A percentile compares a stretch with the other conserved stretches of the same genome.
phyloP scores from a whole-genome alignment of 2,329 filamentous ascomycete species.

The Aureobasidium sp. region DNA sequence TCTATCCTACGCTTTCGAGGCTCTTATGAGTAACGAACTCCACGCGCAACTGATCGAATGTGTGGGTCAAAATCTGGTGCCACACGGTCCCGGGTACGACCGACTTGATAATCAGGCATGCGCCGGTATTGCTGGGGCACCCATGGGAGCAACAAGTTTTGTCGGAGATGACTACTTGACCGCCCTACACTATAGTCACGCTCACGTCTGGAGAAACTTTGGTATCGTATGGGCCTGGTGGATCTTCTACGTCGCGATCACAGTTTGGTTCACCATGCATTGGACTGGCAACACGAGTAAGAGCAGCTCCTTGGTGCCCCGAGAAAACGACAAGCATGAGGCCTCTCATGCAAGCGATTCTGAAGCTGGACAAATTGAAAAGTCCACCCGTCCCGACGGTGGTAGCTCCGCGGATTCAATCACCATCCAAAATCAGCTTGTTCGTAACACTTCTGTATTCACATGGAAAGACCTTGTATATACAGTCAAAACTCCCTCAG shows the following conservation, averaged over 20 bases:
- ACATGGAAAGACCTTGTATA: conserved; percentile 63
- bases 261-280: conserved; percentile 72
- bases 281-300: conserved; percentile 71
- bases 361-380: conserved; percentile 34
- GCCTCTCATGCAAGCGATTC: not conserved
- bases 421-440: conserved; percentile 63
- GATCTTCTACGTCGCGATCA: conserved; percentile 31
- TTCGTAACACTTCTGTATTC: too few species aligned
- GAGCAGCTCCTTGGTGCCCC: conserved; percentile 71
- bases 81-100: conserved; percentile 33
- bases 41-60: conserved; percentile 63
- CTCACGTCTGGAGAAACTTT: conserved; percentile 63
- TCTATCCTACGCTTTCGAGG: conserved; percentile 61
- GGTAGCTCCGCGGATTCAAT: conserved; percentile 35
- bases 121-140: conserved; percentile 60
- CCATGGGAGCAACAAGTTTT: conserved; percentile 50
- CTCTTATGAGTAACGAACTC: conserved; percentile 76
- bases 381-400: conserved; percentile 11
- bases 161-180: conserved; percentile 38
- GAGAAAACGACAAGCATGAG: too few species aligned
- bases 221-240: conserved; percentile 58
- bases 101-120: conserved; percentile 63
- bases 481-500: conserved; percentile 58
- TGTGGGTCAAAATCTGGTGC: conserved; percentile 54
- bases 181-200: conserved; percentile 44